A percentile compares a stretch with the other conserved stretches of the same genome.
phyloP scores from a whole-genome alignment of 352 stramenopile species.

The Globisporangium alternatum region DNA sequence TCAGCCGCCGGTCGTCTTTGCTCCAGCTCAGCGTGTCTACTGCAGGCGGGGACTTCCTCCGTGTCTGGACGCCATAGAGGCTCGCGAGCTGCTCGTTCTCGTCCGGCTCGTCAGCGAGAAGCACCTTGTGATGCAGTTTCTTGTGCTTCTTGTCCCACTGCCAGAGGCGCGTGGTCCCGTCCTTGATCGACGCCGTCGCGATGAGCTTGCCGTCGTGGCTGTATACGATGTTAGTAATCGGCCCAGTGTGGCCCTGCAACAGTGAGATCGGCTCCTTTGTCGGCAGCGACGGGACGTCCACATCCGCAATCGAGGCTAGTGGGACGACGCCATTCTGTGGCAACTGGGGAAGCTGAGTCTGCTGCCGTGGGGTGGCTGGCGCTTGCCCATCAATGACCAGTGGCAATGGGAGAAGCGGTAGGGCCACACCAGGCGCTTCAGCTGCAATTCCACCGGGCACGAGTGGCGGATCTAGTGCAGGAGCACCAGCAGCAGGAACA shows the following conservation, averaged over 20 bases:
- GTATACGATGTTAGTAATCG: slow-evolving; percentile 94
- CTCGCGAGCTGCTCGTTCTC: slow-evolving; percentile 42
- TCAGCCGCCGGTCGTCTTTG: slow-evolving; percentile 50
- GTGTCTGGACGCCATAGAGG: slow-evolving; percentile 43
- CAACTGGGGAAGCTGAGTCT: slow-evolving; percentile 48
- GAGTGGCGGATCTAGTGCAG: background rate
- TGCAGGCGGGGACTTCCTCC: slow-evolving; percentile 39
- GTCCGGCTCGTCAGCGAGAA: slow-evolving; percentile 42
- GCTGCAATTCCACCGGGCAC: slow-evolving; percentile 26
- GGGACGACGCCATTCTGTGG: slow-evolving; percentile 38
- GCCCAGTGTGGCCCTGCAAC: slow-evolving; percentile 87
- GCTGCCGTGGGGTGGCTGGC: slow-evolving; percentile 16
- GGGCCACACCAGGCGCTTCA: background rate
- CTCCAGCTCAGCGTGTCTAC: slow-evolving; percentile 72
- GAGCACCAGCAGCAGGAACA: background rate
- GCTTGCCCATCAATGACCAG: background rate
- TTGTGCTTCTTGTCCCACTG: slow-evolving; percentile 61
- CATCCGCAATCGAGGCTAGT: slow-evolving; percentile 41
- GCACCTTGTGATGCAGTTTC: slow-evolving; percentile 45
- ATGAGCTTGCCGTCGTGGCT: slow-evolving; percentile 89
- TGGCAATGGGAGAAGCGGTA: slow-evolving; percentile 1
- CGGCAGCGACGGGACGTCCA: slow-evolving; percentile 34
- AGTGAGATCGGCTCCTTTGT: slow-evolving; percentile 55
- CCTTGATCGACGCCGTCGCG: slow-evolving; percentile 93
- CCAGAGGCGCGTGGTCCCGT: slow-evolving; percentile 82